phyloP scores from a whole-genome alignment of 306 rosid genomes.

The Casuarina equisetifolia region DNA sequence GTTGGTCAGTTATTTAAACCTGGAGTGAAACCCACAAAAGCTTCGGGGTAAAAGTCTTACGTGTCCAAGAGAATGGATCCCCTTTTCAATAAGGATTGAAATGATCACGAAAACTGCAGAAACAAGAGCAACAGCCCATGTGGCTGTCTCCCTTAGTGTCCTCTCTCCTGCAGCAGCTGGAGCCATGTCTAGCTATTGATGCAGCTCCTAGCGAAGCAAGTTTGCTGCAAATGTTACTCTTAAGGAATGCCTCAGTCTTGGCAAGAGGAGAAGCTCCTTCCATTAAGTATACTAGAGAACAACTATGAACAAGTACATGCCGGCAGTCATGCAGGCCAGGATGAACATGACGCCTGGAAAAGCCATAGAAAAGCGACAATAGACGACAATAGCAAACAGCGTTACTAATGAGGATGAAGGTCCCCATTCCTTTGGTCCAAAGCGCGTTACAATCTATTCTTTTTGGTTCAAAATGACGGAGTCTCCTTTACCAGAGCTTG shows the following conservation, averaged over 20 bases:
- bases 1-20: background rate
- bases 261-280: background rate
- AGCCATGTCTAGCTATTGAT: conserved; percentile 20
- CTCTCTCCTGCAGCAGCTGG: conserved; percentile 41
- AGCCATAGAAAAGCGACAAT: background rate
- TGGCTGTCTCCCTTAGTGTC: conserved; percentile 55
- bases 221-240: background rate
- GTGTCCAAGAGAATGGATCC: conserved; percentile 60
- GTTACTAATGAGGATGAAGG: background rate
- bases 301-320: background rate
- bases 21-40: background rate
- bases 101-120: conserved; percentile 53
- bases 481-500: background rate
- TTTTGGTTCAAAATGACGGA: background rate
- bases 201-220: background rate
- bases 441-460: background rate
- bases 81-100: conserved; percentile 57
- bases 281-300: background rate
- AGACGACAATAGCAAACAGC: background rate
- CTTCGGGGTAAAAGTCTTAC: conserved; percentile 21
- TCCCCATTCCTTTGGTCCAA: too few relatives aligned
- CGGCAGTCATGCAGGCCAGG: background rate
- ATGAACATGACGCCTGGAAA: background rate
- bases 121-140: conserved; percentile 75
- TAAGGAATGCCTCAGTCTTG: background rate